Conservation (phyloP, 305 asterid species). For the Solanum chacoense region DNA sequence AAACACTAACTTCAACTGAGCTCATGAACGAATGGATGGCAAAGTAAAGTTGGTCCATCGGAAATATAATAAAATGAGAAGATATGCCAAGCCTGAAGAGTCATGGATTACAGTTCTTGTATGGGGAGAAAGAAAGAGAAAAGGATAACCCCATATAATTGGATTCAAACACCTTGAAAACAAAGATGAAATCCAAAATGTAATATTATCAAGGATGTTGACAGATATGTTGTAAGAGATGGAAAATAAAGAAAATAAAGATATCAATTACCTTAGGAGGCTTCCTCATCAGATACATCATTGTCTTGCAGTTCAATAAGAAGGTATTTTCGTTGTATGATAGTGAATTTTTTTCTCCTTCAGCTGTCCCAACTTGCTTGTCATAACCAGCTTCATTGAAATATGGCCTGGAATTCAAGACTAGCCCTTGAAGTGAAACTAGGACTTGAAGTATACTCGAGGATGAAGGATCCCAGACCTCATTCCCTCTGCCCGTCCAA, state of each 20-base stretch:
- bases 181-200: neutral
- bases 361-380: constrained; percentile 92
- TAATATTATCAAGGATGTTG: neutral
- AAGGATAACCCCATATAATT: neutral
- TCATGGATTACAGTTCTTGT: neutral
- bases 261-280: constrained; percentile 72
- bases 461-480: constrained; percentile 93
- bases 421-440: constrained; percentile 96
- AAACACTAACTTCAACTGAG: neutral
- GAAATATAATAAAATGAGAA: neutral
- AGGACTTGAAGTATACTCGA: constrained; percentile 96
- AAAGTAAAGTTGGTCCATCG: neutral
- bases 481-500: constrained; percentile 96
- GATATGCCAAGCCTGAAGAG: neutral
- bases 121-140: neutral
- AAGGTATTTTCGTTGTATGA: constrained; percentile 91
- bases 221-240: neutral
- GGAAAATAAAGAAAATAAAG: neutral
- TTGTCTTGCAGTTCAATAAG: constrained; percentile 85
- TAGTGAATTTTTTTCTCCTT: constrained; percentile 88
- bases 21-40: neutral
- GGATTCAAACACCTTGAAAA: neutral
- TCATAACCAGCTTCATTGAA: constrained; percentile 96
- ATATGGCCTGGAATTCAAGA: constrained; percentile 82
- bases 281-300: constrained; percentile 79